Conservation (phyloP, 1,284 basidiomycete genomes). For the Marasmius fiardii region DNA sequence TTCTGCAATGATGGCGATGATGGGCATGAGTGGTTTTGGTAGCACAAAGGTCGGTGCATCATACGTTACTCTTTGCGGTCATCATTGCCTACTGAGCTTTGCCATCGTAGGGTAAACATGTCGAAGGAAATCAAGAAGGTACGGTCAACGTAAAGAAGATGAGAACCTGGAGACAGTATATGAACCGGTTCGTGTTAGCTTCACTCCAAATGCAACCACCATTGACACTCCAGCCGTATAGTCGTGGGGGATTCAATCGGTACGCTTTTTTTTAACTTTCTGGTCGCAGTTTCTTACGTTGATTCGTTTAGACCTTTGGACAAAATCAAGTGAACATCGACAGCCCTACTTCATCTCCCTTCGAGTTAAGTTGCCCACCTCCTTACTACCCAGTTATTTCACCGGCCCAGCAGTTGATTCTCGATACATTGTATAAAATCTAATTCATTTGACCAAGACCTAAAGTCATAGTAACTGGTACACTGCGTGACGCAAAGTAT, state of each 20-base stretch:
- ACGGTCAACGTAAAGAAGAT: constrained; percentile 77
- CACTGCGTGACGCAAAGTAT: too few relatives aligned
- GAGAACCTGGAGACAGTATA: constrained; percentile 94
- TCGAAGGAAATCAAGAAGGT: constrained; percentile 83
- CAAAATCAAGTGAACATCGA: constrained; percentile 44
- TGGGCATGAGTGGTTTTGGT: constrained; percentile 89
- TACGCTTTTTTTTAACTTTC: constrained; percentile 23
- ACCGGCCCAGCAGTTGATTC: not conserved
- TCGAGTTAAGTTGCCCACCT: constrained; percentile 3
- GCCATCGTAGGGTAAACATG: constrained; percentile 69
- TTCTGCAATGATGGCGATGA: constrained; percentile 83
- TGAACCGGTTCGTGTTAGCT: constrained; percentile 67
- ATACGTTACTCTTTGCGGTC: constrained; percentile 1
- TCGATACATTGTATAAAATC: not conserved
- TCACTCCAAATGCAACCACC: constrained; percentile 6
- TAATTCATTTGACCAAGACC: not conserved
- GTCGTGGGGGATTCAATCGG: constrained; percentile 93
- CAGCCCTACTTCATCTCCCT: too few relatives aligned
- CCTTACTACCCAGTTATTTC: not conserved
- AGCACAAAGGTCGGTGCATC: constrained; percentile 74
- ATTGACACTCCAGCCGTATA: constrained; percentile 24
- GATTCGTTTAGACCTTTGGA: constrained; percentile 44
- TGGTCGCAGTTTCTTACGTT: constrained; percentile 14
- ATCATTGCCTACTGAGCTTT: not conserved
- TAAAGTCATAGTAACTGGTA: not conserved